These are phyloP conservation scores for Nannizziopsis arthrosporioides DNA, from an alignment of 2,329 filamentous ascomycete species.

Conservation along the genomic window DNA sequence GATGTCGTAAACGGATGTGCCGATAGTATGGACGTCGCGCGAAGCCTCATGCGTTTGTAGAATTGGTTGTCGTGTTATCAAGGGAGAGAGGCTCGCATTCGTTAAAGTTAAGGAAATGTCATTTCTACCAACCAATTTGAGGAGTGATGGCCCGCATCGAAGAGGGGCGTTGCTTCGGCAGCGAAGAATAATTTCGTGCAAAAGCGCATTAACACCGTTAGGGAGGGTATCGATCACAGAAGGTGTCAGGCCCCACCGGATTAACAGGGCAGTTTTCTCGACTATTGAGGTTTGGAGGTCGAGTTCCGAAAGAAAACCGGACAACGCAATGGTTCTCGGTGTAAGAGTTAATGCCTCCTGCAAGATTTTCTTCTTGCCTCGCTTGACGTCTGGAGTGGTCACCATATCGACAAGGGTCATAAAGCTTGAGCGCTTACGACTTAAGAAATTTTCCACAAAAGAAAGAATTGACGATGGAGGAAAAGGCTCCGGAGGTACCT, in stretches of 20 bases:
- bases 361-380: slow-evolving; percentile 25
- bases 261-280: slow-evolving; percentile 62
- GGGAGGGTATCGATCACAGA: slow-evolving; percentile 70
- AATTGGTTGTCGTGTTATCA: slow-evolving; percentile 25
- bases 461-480: slow-evolving; percentile 49
- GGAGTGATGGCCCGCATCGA: slow-evolving; percentile 58
- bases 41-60: slow-evolving; percentile 53
- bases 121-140: slow-evolving; percentile 66
- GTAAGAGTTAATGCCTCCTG: slow-evolving; percentile 36
- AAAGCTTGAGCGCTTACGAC: slow-evolving; percentile 31
- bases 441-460: slow-evolving; percentile 39
- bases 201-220: slow-evolving; percentile 65
- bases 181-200: slow-evolving; percentile 72
- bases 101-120: slow-evolving; percentile 62
- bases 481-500: slow-evolving; percentile 41
- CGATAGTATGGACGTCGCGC: slow-evolving; percentile 69
- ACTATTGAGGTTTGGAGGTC: slow-evolving; percentile 40
- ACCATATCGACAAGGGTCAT: slow-evolving; percentile 42
- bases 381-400: slow-evolving; percentile 22
- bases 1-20: slow-evolving; percentile 40
- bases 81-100: slow-evolving; percentile 31
- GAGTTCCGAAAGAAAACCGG: slow-evolving; percentile 52
- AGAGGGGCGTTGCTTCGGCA: slow-evolving; percentile 74
- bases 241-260: slow-evolving; percentile 51
- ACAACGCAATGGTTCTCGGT: slow-evolving; percentile 59